phyloP scores from a whole-genome alignment of 148 eudicot species.

The Cornus kousa region DNA sequence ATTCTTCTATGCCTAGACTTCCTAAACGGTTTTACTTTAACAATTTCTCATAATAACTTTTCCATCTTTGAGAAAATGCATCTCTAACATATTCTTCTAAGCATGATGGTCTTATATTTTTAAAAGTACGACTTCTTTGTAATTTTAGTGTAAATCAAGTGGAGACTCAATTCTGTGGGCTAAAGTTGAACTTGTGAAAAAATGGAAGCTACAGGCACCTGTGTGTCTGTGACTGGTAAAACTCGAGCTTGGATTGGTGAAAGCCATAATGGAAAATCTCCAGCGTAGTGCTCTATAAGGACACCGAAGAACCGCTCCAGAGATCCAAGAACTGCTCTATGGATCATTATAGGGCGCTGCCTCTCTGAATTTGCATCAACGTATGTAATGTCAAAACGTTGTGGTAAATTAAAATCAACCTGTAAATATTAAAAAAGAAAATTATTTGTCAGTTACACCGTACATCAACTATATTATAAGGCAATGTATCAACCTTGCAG shows the following conservation, averaged over 20 bases:
- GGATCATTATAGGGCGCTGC: conserved; percentile 96
- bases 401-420: conserved; percentile 97
- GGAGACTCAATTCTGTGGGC: background rate
- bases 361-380: conserved; percentile 83
- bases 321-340: conserved; percentile 96
- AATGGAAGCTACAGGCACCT: conserved; percentile 32
- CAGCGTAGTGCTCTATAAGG: conserved; percentile 97
- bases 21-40: too few relatives aligned
- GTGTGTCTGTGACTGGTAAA: conserved; percentile 88
- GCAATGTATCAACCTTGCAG: conserved; percentile 10
- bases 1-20: too few relatives aligned
- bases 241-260: conserved; percentile 89
- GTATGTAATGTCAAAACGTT: conserved; percentile 91
- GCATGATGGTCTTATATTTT: background rate
- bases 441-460: conserved; percentile 1
- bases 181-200: background rate
- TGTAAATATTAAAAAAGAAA: conserved; percentile 20
- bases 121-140: background rate
- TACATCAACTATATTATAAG: background rate
- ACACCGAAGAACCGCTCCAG: conserved; percentile 97
- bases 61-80: too few relatives aligned
- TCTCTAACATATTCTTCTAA: too few relatives aligned
- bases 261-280: conserved; percentile 97
- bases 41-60: too few relatives aligned
- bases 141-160: background rate